Conservation (phyloP, 202 grass and related monocot genomes). For the Panicum hallii region DNA sequence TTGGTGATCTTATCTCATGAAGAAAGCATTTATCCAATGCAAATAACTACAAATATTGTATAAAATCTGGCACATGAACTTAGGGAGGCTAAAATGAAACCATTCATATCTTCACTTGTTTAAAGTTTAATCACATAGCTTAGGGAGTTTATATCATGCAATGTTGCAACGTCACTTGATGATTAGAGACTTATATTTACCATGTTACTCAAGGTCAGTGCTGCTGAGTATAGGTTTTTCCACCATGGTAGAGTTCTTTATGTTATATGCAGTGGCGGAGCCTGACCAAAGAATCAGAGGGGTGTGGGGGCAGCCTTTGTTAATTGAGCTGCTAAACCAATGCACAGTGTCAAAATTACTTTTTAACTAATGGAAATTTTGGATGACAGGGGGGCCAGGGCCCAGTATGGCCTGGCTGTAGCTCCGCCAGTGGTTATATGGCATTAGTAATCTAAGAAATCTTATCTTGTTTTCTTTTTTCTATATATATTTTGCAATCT, state of each 20-base stretch:
- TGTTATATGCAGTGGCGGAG: no score
- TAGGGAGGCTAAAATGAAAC: not conserved
- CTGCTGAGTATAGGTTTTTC: not conserved
- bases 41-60: not conserved
- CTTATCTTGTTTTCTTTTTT: not conserved
- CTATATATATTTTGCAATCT: not conserved
- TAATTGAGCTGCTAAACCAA: no score
- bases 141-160: constrained; percentile 1
- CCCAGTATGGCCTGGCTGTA: no score
- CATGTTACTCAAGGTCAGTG: not conserved
- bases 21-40: not conserved
- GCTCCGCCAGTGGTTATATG: no score
- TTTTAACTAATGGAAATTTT: no score
- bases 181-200: not conserved
- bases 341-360: no score
- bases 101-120: not conserved
- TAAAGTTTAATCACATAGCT: not conserved
- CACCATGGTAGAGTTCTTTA: not conserved
- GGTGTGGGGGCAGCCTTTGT: no score
- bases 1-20: not conserved
- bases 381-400: no score
- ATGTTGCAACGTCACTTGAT: not conserved
- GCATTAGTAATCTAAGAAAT: not conserved
- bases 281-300: no score
- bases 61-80: not conserved